Evolutionary conservation across 805 yeast species (phyloP).

Genomic region (Candida ulmi): DNA sequence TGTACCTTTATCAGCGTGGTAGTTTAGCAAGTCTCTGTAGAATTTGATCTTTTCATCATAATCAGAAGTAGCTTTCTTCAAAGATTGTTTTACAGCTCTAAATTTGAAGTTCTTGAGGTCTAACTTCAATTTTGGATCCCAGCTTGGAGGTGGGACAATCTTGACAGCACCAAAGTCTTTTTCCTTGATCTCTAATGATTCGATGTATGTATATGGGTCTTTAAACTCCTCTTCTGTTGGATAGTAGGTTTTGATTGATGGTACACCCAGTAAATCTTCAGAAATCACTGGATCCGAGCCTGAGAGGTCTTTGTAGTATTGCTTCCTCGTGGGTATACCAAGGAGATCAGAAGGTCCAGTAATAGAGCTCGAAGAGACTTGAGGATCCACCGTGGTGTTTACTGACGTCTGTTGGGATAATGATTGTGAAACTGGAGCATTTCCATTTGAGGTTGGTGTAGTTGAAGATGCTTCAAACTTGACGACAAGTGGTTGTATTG

Average conservation of each 20-base stretch:
- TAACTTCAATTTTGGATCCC: constrained; percentile 28
- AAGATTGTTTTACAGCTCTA: constrained; percentile 41
- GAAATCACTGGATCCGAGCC: neutral
- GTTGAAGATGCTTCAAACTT: no score
- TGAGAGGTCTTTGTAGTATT: neutral
- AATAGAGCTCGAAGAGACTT: no score
- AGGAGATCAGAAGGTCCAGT: neutral
- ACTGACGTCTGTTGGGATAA: neutral
- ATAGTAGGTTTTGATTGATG: neutral
- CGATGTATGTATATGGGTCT: constrained; percentile 54
- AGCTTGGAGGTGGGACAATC: constrained; percentile 45
- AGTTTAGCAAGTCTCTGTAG: constrained; percentile 38
- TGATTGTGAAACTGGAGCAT: neutral
- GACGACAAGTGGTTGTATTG: no score
- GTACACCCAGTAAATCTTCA: neutral
- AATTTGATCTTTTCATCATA: constrained; percentile 40
- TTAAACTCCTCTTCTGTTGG: constrained; percentile 45
- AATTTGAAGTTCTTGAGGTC: constrained; percentile 48
- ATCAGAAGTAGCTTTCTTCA: constrained; percentile 37
- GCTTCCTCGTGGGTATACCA: neutral
- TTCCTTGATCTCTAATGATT: constrained; percentile 40
- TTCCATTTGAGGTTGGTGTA: no score
- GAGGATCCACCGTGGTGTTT: no score
- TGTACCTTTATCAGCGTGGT: constrained; percentile 27
- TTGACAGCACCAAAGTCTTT: constrained; percentile 58